These are phyloP conservation scores for Hibiscus tridactylites DNA, from an alignment of 345 rosid species.

Conservation along the genomic window DNA sequence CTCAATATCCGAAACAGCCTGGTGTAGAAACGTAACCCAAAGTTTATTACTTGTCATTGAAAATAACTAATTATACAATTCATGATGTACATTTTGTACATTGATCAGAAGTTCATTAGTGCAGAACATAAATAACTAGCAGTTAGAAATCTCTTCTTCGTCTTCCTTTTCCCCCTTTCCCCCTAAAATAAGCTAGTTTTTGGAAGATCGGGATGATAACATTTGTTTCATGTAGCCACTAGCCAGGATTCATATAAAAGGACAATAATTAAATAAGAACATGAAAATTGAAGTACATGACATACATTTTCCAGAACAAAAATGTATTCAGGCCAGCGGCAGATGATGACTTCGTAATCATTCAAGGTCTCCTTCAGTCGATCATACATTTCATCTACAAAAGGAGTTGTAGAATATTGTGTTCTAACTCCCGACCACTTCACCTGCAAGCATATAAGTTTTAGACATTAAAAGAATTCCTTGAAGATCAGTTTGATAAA, in stretches of 20 bases:
- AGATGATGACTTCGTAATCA: conserved; percentile 79
- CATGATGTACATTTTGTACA: neutral
- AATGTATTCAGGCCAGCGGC: conserved; percentile 95
- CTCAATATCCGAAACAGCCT: conserved; percentile 97
- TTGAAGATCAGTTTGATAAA: neutral
- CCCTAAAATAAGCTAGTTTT: neutral
- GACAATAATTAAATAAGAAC: neutral
- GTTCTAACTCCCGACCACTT: conserved; percentile 95
- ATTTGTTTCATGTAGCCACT: neutral
- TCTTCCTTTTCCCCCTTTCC: no score
- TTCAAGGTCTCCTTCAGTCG: conserved; percentile 65
- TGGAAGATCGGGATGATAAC: neutral
- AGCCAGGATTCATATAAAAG: no score
- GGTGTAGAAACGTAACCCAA: conserved; percentile 11
- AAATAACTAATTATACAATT: neutral
- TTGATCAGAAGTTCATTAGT: neutral
- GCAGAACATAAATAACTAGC: neutral
- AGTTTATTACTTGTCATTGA: neutral
- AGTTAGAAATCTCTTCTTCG: neutral
- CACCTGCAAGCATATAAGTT: conserved; percentile 47
- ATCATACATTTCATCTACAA: conserved; percentile 89
- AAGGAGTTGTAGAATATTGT: conserved; percentile 91
- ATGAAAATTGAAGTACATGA: neutral
- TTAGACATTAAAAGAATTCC: conserved; percentile 6
- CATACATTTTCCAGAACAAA: conserved; percentile 88